Evolutionary conservation across 2,329 filamentous ascomycete species (phyloP).

Genomic region (Parascedosporium putredinis): DNA sequence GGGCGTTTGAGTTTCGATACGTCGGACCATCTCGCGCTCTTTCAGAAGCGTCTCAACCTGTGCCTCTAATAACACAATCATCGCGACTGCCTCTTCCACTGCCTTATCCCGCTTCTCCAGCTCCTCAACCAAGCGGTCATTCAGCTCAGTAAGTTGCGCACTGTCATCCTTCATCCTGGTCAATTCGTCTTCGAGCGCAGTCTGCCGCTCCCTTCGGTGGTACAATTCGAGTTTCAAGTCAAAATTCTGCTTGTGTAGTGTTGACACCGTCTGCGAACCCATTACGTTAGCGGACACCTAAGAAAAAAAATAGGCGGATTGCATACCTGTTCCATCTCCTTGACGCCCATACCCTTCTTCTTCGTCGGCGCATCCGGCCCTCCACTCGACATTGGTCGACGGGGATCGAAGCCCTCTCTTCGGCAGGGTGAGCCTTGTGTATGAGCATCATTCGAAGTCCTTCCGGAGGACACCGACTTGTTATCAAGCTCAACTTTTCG

Average conservation of each 20-base stretch:
- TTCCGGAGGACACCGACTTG: slow-evolving; percentile 8
- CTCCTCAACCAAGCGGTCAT: slow-evolving; percentile 47
- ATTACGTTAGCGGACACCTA: too few species aligned
- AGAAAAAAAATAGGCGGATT: too few species aligned
- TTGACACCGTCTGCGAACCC: slow-evolving; percentile 49
- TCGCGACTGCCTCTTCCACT: slow-evolving; percentile 57
- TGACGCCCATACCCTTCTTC: slow-evolving; percentile 48
- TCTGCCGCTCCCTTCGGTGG: slow-evolving; percentile 56
- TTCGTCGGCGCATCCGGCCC: slow-evolving; percentile 26
- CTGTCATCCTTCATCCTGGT: slow-evolving; percentile 44
- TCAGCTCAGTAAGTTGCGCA: slow-evolving; percentile 44
- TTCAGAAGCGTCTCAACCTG: slow-evolving; percentile 41
- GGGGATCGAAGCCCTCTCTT: slow-evolving; percentile 21
- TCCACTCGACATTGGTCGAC: slow-evolving; percentile 32
- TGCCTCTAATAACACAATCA: slow-evolving; percentile 57
- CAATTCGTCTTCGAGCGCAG: slow-evolving; percentile 46
- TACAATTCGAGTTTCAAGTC: slow-evolving; percentile 65
- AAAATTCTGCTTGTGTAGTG: slow-evolving; percentile 65
- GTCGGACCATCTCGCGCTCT: slow-evolving; percentile 43
- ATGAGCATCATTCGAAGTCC: slow-evolving; percentile 15
- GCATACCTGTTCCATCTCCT: slow-evolving; percentile 57
- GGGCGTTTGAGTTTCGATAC: slow-evolving; percentile 27
- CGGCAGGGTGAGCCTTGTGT: slow-evolving; percentile 17
- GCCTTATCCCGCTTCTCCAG: slow-evolving; percentile 60
- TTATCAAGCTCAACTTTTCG: slow-evolving; percentile 38